Base-by-base conservation (phyloP, 768 basidiomycete genomes). In the Calocera viscosa region DNA sequence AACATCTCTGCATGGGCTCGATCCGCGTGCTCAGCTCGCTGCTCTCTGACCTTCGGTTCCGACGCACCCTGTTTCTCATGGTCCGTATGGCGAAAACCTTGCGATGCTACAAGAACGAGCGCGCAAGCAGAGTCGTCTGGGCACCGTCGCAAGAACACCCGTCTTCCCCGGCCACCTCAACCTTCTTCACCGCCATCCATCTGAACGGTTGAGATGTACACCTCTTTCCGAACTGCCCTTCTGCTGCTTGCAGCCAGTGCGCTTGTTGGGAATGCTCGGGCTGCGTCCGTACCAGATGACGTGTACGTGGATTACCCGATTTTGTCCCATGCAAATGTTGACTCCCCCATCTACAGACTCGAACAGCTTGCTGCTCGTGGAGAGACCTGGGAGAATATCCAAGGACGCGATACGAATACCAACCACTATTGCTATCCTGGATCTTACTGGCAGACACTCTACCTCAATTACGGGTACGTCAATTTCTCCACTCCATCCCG, bases 31-130 rank as follows among this genome's bases (percentile, higher is more conserved):
- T 24, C 16, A 28, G 14, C 53, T 60, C 8, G 24, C 14, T 2
- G 10, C 53, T 60, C 5, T 19, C 53, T 19, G 30, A 19, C 10
- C 24, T 30, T 5, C 14, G 53, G 26, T 26, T 26, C 30, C 30
- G 43, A 19, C 43, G 43, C 30, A 60, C 53, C 53, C 53, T 60
- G 53, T 60, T 60, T 60, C 53, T 12, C 53, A 60, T 60, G 26
- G 2, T 30, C 26, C 26, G 11, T 19, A 26, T 60, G 11, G 8
- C 11, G 53, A 60, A 60, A 60, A 60, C 53, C 53, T 60, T 60
- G 30, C 53, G 22, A 11, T 11, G 14, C 11, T 60, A 60, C 53
- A 60, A 60, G 53, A 60, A 19, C 26, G 2, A 16, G 26, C n/a
- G 14, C 11, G 53, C 53, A 16, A 26, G 22, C 11, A 10, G 24